These are phyloP conservation scores for Agrocybe pediades DNA, from an alignment of 768 basidiomycete genomes.

Conservation along the genomic window DNA sequence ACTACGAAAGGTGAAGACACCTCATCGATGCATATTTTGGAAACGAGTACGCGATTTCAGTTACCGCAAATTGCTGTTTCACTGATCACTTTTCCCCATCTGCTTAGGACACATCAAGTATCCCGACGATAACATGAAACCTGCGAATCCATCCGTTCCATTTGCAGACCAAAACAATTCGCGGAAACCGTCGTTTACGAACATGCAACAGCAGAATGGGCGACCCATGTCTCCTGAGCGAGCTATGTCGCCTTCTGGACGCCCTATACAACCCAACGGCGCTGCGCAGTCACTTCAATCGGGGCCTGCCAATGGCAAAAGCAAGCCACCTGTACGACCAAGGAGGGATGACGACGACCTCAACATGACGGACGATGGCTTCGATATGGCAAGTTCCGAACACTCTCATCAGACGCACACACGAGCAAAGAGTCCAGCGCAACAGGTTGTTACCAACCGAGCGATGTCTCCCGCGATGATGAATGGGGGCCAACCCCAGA, in stretches of 20 bases:
- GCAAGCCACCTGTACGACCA: slow-evolving; percentile 54
- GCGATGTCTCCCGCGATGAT: slow-evolving; percentile 59
- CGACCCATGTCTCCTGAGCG: slow-evolving; percentile 75
- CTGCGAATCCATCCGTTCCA: slow-evolving; percentile 25
- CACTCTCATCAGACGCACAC: slow-evolving; percentile 30
- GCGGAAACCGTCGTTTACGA: slow-evolving; percentile 53
- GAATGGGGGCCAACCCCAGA: slow-evolving; percentile 41
- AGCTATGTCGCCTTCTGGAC: slow-evolving; percentile 61
- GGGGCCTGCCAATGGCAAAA: slow-evolving; percentile 44
- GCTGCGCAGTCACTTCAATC: slow-evolving; percentile 25
- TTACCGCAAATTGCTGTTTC: background rate
- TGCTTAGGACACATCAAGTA: slow-evolving; percentile 88
- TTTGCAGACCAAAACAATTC: slow-evolving; percentile 34
- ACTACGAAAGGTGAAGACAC: slow-evolving; percentile 78
- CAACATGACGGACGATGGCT: slow-evolving; percentile 45
- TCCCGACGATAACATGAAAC: slow-evolving; percentile 58
- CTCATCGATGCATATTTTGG: slow-evolving; percentile 83
- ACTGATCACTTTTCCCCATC: slow-evolving; percentile 5
- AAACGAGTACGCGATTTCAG: slow-evolving; percentile 74
- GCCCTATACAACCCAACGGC: slow-evolving; percentile 51
- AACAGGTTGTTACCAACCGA: slow-evolving; percentile 42
- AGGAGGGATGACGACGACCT: slow-evolving; percentile 45
- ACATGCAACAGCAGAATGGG: slow-evolving; percentile 28
- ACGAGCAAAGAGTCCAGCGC: slow-evolving; percentile 62
- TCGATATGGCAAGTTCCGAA: slow-evolving; percentile 53